A percentile compares a stretch with the other conserved stretches of the same genome.
Evolutionary conservation across 2,329 filamentous ascomycete genomes (phyloP).

Genomic region (Graphilbum ipis-grandicollis): DNA sequence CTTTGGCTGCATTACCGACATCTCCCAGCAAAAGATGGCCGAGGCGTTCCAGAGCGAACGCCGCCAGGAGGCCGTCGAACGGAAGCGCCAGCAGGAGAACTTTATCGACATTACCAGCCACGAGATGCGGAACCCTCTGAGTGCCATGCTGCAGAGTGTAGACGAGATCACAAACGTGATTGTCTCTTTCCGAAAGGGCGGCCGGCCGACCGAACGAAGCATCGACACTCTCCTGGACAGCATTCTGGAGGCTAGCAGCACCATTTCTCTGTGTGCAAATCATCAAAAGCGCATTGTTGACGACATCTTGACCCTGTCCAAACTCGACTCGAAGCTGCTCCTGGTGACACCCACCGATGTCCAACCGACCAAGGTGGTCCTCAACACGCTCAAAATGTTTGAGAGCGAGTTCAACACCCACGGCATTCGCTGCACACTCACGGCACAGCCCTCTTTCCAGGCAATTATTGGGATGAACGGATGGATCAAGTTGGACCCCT

Average conservation of each 20-base stretch:
- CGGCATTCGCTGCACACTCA: slow-evolving; percentile 53
- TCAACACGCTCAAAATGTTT: slow-evolving; percentile 58
- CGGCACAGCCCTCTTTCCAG: slow-evolving; percentile 49
- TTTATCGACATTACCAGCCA: slow-evolving; percentile 62
- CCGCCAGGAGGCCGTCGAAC: slow-evolving; percentile 64
- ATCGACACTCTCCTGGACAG: slow-evolving; percentile 31
- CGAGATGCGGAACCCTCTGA: slow-evolving; percentile 62
- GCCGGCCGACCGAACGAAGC: slow-evolving; percentile 9
- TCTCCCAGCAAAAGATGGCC: slow-evolving; percentile 71
- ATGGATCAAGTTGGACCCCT: slow-evolving; percentile 62
- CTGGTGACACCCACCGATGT: slow-evolving; percentile 53
- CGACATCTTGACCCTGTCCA: slow-evolving; percentile 54
- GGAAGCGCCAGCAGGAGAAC: slow-evolving; percentile 56
- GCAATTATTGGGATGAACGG: slow-evolving; percentile 37
- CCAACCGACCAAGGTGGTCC: slow-evolving; percentile 46
- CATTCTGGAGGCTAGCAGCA: slow-evolving; percentile 61
- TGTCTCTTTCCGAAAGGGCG: slow-evolving; percentile 20
- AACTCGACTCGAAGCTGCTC: slow-evolving; percentile 59
- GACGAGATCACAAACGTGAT: slow-evolving; percentile 49
- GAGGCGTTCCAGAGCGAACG: slow-evolving; percentile 64
- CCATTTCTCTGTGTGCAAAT: slow-evolving; percentile 62
- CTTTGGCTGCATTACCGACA: slow-evolving; percentile 71
- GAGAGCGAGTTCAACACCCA: slow-evolving; percentile 57
- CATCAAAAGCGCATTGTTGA: slow-evolving; percentile 66
- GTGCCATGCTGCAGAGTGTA: slow-evolving; percentile 57